Evolutionary conservation across 495 filamentous ascomycete genomes (phyloP), one percentile per base, ranked within the genome.

Genomic region (Mytilinidion resinicola): DNA sequence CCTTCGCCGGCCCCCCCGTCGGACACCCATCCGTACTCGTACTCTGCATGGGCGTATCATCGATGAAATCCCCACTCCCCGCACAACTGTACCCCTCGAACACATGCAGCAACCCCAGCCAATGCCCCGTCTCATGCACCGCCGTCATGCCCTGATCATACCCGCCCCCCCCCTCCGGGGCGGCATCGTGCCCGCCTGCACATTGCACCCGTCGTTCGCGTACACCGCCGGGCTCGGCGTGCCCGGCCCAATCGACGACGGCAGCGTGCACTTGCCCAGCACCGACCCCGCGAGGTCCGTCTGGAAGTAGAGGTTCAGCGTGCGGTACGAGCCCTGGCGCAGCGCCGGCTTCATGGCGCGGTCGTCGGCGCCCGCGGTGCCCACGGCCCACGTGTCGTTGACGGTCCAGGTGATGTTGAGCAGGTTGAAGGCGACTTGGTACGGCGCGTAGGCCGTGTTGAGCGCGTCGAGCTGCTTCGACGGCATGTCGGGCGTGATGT

Each of bases 81-180:
- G 60, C 64, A 70, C 84, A 87, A 8, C 75, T 76, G 51, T 75
- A 60, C 33, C 82, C 85, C 73, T 87, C 77, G 73, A 87, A 87
- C 37, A 81, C 83, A 67, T 87, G 84, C 70, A 78, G 77, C 30
- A 86, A 73, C 46, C 81, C 79, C 51, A 86, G 73, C 82, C 83
- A 86, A 71, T 87, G 84, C 15, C 83, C 84, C 46, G 82, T 75
- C 73, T 86, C 85, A 73, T 87, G 84, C 36, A 79, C 78, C 19
- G 75, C 77, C 17, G 84, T 86, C 58, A 73, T 74, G 44, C 84
- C 84, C 35, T 76, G 57, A 72, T 85, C 80, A 70, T 80, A 86
- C 51, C 76, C 76, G 15, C 68, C 62, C 4, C 73, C 64, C 62
- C 11, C 82, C 82, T 41, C 77, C 77, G n/a, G n/a, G n/a, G n/a